Percentiles rank a stretch among this genome's conserved stretches.
phyloP scores from a whole-genome alignment of 2,329 filamentous ascomycete genomes.

The Cladosporium sp. region DNA sequence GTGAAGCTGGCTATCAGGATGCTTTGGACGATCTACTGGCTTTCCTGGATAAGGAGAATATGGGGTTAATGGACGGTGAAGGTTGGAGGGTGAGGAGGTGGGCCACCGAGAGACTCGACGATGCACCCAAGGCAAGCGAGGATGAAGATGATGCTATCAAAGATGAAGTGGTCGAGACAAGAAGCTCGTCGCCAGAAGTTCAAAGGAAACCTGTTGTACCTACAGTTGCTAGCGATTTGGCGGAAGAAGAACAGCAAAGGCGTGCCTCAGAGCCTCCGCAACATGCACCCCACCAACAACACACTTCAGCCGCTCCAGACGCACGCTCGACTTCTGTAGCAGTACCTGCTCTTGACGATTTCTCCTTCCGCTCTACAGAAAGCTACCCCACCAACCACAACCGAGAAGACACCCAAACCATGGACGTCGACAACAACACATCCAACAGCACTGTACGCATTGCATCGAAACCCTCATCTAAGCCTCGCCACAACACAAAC shows the following conservation, averaged over 20 bases:
- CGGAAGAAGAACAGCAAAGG: conserved; percentile 19
- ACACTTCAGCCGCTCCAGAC: neutral
- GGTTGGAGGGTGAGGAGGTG: conserved; percentile 62
- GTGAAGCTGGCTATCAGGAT: conserved; percentile 84
- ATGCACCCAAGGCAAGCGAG: conserved; percentile 53
- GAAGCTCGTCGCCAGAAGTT: conserved; percentile 33
- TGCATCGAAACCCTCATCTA: conserved; percentile 8
- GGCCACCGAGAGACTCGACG: conserved; percentile 66
- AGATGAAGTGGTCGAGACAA: conserved; percentile 48
- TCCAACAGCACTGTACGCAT: conserved; percentile 4
- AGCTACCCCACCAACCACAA: conserved; percentile 49
- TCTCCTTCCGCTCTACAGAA: conserved; percentile 65
- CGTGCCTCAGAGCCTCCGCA: conserved; percentile 15
- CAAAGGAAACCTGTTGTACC: conserved; percentile 22
- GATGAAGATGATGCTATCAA: conserved; percentile 59
- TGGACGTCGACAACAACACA: conserved; percentile 42
- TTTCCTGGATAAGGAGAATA: conserved; percentile 76
- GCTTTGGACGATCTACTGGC: conserved; percentile 83
- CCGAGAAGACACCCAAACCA: conserved; percentile 54
- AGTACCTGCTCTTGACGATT: conserved; percentile 56
- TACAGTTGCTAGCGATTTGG: conserved; percentile 19
- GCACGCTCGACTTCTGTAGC: neutral
- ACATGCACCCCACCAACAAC: conserved; percentile 12
- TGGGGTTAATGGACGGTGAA: conserved; percentile 76
- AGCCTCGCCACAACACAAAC: conserved; percentile 30